phyloP scores from a whole-genome alignment of 108 stramenopile genomes.

The Ochromonas danica region DNA sequence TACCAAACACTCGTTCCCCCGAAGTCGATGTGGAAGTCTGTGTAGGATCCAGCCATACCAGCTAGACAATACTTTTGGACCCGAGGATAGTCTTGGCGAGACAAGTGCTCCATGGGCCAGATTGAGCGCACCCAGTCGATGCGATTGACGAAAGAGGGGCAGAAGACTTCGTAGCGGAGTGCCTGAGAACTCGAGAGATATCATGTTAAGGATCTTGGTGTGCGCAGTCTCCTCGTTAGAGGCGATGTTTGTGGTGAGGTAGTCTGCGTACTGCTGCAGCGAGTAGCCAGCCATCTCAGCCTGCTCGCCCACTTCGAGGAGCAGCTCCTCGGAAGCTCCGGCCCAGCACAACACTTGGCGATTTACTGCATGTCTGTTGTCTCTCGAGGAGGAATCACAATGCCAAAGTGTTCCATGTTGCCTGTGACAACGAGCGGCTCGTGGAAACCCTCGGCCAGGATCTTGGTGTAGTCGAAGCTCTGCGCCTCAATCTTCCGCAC shows the following conservation, averaged over 20 bases:
- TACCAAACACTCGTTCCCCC: constrained; percentile 92
- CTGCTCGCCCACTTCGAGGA: constrained; percentile 51
- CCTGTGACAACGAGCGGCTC: constrained; percentile 12
- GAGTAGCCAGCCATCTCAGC: constrained; percentile 40
- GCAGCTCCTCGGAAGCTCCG: background rate
- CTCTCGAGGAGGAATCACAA: constrained; percentile 14
- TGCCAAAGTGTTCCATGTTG: constrained; percentile 15
- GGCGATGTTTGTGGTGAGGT: too few relatives aligned
- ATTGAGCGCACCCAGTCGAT: constrained; percentile 72
- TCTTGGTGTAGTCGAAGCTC: constrained; percentile 9
- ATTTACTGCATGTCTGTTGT: constrained; percentile 9
- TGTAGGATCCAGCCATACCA: constrained; percentile 71
- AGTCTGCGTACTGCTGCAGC: background rate
- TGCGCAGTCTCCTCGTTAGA: constrained; percentile 1
- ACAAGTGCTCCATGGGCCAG: constrained; percentile 60
- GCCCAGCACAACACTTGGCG: constrained; percentile 12
- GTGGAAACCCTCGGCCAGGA: constrained; percentile 12
- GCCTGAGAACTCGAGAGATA: constrained; percentile 55
- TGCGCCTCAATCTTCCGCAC: constrained; percentile 13
- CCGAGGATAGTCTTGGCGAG: background rate
- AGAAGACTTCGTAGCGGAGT: background rate
- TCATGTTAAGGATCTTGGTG: constrained; percentile 51
- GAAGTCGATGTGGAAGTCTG: constrained; percentile 93
- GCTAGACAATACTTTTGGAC: constrained; percentile 84
- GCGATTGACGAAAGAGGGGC: constrained; percentile 69